Evolutionary conservation across 371 early-diverging fungal species (phyloP), one percentile per base, ranked within the genome.

Genomic region (Gilbertella persicaria): DNA sequence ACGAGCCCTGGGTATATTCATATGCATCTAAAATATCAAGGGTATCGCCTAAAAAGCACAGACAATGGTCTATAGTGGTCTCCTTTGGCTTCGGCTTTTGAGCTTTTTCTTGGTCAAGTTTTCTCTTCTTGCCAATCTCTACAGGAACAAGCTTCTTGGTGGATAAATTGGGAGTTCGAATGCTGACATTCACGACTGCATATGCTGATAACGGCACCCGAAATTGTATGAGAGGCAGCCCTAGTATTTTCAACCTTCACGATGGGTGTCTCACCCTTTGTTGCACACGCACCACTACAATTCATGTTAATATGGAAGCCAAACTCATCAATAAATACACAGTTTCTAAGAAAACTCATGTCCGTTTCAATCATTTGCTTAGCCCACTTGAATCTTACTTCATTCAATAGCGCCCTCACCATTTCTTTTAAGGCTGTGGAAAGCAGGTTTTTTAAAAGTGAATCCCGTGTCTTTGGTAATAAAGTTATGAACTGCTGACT

Each of bases 301-400:
- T 48, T 50, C 50, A 50, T 50, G 17, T 40, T 50, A 28, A 37
- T 49, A 38, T 49, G 19, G 29, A 61, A 50, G 2, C 37, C 52
- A 7, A 47, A 47, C 13, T 33, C 33, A 33, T 33, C 33, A 33
- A 33, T 33, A 39, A 39, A 43, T 12, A 43, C 6, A 43, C 43
- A 25, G 26, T 24, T 43, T 39, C 8, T 29, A 17, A 41, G 25
- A 29, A 26, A 50, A 30, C 36, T 37, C 51, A 41, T 41, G 28
- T 50, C 51, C 4, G 51, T 24, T 23, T 49, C 37, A 16, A 37
- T 12, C 13, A 33, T 19, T 37, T 38, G 14, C 21, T 21, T 36
- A 24, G 21, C 49, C 38, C 39, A 49, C n/a, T 35, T 38, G 21
- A 38, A 25, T 49, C 49, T 23, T 16, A 19, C 38, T 13, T 49